Conservation (phyloP, 805 yeast genomes). For the Cyberlindnera xishuangbannaensis region DNA sequence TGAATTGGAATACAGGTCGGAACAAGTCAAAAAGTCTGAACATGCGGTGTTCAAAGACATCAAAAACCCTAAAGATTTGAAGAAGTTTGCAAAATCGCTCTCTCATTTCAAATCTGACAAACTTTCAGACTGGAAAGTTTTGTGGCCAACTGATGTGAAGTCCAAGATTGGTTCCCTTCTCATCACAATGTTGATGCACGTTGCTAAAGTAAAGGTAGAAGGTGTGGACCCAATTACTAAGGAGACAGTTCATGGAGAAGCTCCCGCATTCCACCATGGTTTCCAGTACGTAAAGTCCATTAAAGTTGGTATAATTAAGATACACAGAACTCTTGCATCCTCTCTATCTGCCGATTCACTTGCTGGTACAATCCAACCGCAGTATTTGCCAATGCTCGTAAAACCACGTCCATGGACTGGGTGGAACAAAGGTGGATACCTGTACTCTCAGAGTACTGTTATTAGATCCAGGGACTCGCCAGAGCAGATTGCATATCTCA, state of each 20-base stretch:
- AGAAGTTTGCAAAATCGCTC: slow-evolving; percentile 22
- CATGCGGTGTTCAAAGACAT: slow-evolving; percentile 47
- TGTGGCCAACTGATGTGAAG: slow-evolving; percentile 51
- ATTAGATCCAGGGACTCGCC: slow-evolving; percentile 80
- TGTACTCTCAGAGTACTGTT: slow-evolving; percentile 53
- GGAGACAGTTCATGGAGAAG: slow-evolving; percentile 56
- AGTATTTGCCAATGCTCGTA: slow-evolving; percentile 85
- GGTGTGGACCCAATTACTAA: slow-evolving; percentile 82
- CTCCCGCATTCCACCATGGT: slow-evolving; percentile 88
- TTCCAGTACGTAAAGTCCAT: slow-evolving; percentile 78
- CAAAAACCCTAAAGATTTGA: slow-evolving; percentile 31
- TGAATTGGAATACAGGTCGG: slow-evolving; percentile 78
- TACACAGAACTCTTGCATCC: slow-evolving; percentile 64
- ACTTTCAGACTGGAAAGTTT: slow-evolving; percentile 31
- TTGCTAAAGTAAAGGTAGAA: slow-evolving; percentile 73
- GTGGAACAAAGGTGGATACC: slow-evolving; percentile 82
- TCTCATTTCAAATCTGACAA: slow-evolving; percentile 32
- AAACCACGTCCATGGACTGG: slow-evolving; percentile 86
- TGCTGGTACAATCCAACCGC: slow-evolving; percentile 71
- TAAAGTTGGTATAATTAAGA: slow-evolving; percentile 72
- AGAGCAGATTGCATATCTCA: slow-evolving; percentile 84
- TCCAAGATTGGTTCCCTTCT: slow-evolving; percentile 82
- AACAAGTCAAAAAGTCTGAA: slow-evolving; percentile 53
- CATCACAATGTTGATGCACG: slow-evolving; percentile 67
- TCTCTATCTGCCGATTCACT: slow-evolving; percentile 63